Evolutionary conservation across 345 rosid genomes (phyloP).

Genomic region (Streptanthus diversifolius): DNA sequence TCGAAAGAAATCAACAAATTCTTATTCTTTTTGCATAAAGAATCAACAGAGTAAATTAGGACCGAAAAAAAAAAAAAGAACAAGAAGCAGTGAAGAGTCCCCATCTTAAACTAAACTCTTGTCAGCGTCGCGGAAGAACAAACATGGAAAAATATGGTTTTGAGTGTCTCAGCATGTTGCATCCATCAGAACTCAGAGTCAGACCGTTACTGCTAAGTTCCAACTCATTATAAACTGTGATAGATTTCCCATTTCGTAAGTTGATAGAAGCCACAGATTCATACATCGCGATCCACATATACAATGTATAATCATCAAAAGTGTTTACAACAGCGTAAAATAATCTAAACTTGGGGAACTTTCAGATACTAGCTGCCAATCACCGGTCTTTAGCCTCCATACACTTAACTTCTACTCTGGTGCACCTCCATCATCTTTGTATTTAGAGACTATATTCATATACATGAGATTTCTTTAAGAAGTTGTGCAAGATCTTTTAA

Average conservation of each 20-base stretch:
- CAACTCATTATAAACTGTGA: not conserved
- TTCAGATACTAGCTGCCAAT: not conserved
- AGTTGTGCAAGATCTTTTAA: not conserved
- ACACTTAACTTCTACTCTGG: conserved; percentile 1
- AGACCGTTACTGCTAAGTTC: not conserved
- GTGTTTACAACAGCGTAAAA: not conserved
- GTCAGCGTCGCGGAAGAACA: not conserved
- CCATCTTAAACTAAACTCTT: too few relatives aligned
- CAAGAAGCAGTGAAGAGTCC: too few relatives aligned
- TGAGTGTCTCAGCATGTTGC: too few relatives aligned
- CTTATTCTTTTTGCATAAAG: too few relatives aligned
- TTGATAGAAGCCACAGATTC: not conserved
- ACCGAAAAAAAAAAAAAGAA: too few relatives aligned
- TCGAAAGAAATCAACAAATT: too few relatives aligned
- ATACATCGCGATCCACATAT: not conserved
- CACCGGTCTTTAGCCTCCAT: not conserved
- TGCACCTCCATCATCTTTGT: too few relatives aligned
- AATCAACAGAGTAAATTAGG: too few relatives aligned
- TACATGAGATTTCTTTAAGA: not conserved
- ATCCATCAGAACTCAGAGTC: not conserved
- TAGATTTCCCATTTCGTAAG: not conserved
- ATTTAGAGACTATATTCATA: not conserved
- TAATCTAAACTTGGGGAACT: not conserved
- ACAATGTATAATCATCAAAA: not conserved
- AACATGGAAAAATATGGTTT: not conserved